These are phyloP conservation scores for Trypanosoma brucei DNA, from an alignment of 208 protist genomes.

Conservation along the genomic window DNA sequence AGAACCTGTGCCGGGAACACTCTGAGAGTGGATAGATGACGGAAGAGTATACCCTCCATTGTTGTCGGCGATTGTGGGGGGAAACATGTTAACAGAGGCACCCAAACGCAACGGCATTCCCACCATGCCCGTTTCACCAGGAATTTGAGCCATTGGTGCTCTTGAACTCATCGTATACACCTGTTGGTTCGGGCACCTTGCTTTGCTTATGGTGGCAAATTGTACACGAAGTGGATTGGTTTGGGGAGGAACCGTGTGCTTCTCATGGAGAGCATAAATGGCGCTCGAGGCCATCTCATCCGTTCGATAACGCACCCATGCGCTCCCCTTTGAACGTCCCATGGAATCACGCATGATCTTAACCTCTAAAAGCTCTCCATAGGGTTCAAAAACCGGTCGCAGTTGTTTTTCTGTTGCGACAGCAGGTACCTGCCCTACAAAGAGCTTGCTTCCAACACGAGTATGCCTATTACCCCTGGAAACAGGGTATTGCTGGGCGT, in stretches of 20 bases:
- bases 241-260: slow-evolving; percentile 76
- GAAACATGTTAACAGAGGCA: slow-evolving; percentile 10
- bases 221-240: slow-evolving; percentile 81
- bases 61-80: slow-evolving; percentile 9
- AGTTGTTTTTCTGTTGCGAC: slow-evolving; percentile 85
- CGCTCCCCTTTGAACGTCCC: slow-evolving; percentile 72
- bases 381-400: slow-evolving; percentile 57
- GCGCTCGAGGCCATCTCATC: slow-evolving; percentile 53
- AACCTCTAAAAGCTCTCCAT: slow-evolving; percentile 68
- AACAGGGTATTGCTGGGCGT: not conserved
- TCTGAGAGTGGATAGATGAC: slow-evolving; percentile 1
- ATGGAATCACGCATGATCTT: slow-evolving; percentile 81
- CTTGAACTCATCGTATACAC: slow-evolving; percentile 4
- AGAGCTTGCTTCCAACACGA: slow-evolving; percentile 71
- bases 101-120: slow-evolving; percentile 18
- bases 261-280: slow-evolving; percentile 72
- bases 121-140: not conserved
- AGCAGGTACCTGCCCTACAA: slow-evolving; percentile 84
- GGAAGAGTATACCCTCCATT: slow-evolving; percentile 6
- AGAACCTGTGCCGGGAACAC: not conserved
- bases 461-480: slow-evolving; percentile 24
- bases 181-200: slow-evolving; percentile 19
- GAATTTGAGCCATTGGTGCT: slow-evolving; percentile 1
- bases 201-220: slow-evolving; percentile 45
- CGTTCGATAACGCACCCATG: slow-evolving; percentile 77